Conservation (phyloP, 805 yeast genomes). For the Wickerhamomyces ciferrii region DNA sequence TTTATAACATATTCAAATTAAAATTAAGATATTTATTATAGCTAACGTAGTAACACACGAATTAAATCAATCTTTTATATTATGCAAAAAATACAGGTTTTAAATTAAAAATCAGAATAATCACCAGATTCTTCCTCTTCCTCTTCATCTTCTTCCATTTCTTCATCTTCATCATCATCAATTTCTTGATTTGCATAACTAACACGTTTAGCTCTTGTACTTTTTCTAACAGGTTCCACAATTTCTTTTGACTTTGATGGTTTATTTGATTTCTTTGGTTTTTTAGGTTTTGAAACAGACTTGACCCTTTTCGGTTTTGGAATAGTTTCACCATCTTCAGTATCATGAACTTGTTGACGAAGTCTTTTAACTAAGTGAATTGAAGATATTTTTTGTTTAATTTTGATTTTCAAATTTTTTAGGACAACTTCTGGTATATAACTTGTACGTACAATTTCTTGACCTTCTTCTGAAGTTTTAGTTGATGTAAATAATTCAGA, state of each 20-base stretch:
- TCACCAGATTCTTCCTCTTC: not conserved
- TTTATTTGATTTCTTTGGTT: conserved; percentile 8
- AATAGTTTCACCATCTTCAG: conserved; percentile 8
- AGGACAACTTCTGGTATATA: conserved; percentile 48
- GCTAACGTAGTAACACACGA: not conserved
- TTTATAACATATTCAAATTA: not conserved
- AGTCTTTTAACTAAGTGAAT: conserved; percentile 16
- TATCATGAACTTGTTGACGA: conserved; percentile 2
- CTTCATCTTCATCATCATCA: conserved; percentile 1
- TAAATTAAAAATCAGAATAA: not conserved
- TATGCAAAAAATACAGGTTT: no score
- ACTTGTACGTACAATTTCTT: conserved; percentile 44
- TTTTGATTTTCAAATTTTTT: conserved; percentile 28
- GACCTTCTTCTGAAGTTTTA: conserved; percentile 52
- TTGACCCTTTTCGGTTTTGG: conserved; percentile 16
- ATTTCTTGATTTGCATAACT: conserved; percentile 25
- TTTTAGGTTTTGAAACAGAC: conserved; percentile 5
- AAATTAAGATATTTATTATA: not conserved
- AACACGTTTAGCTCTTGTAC: conserved; percentile 31
- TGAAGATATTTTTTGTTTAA: conserved; percentile 26
- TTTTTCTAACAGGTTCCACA: conserved; percentile 32
- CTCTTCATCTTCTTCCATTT: conserved; percentile 1
- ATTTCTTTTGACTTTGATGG: conserved; percentile 16
- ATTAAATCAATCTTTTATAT: no score
- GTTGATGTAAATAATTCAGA: conserved; percentile 67